phyloP scores from a whole-genome alignment of 164 flowering plant species.

The Vitis vinifera region ASM3070453v1 NC_081818.1:4129501-4130000 shows the following conservation, averaged over 20 bases:
- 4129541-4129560: constrained; percentile 23
- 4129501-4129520: not conserved
- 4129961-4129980: too few species aligned
- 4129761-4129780: constrained; percentile 46
- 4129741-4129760: constrained; percentile 36
- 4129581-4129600: constrained; percentile 29
- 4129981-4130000: too few species aligned
- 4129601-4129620: constrained; percentile 47
- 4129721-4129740: constrained; percentile 41
- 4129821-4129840: not conserved
- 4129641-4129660: not conserved
- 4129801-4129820: constrained; percentile 31
- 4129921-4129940: not conserved
- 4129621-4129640: not conserved
- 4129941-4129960: too few species aligned
- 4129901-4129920: not conserved
- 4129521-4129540: not conserved
- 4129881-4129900: not conserved
- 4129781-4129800: constrained; percentile 39
- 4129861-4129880: not conserved
- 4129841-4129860: not conserved
- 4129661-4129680: not conserved
- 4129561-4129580: constrained; percentile 39
- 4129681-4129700: too few species aligned
- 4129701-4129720: constrained; percentile 15